Base-by-base conservation (phyloP, 768 basidiomycete genomes). In the Macrocybe gigantea region DNA sequence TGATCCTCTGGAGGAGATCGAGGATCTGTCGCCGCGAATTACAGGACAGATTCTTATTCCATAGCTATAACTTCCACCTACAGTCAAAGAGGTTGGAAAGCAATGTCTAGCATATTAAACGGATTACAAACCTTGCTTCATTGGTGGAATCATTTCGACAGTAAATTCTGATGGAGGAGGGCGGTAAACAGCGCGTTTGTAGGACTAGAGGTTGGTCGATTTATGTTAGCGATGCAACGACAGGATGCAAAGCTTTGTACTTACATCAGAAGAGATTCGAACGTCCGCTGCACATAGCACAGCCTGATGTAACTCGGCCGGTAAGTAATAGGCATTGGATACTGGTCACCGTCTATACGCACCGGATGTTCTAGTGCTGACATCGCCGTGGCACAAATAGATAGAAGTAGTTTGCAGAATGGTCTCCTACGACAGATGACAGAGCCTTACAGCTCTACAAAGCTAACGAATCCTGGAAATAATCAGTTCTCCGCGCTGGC, bases 31-130 rank as follows among this genome's bases (percentile, higher is more conserved):
- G 6, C 68, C 66, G 14, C 53, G 56, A 34, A 55, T 53, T 45
- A 79, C 60, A 11, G 83, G 72, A 35, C 60, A 68, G 32, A 88
- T 72, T 9, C 75, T 76, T 70, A 89, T 74, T 38, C 84, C 83
- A 63, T 80, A 85, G 53, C 72, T 74, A 49, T 74, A 70, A 43
- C 64, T 74, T 42, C 67, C 71, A 15, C 77, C 85, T 87, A 34
- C 14, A 44, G 14, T 57, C 8, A 56, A 38, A 2, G 29, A 12
- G 5, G 32, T 14, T 38, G 38, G 46, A 49, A 9, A 44, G 54
- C 33, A 60, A 15, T 12, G 35, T 33, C 33, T 32, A 13, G 38
- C 34, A 29, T 11, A 11, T 42, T 33, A 7, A 6, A 50, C 22
- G 22, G 29, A 33, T 46, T 38, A 57, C 60, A 57, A 65, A 79